Evolutionary conservation across 23 red algal genomes (phyloP).

Genomic region (Agarophyton chilense): DNA sequence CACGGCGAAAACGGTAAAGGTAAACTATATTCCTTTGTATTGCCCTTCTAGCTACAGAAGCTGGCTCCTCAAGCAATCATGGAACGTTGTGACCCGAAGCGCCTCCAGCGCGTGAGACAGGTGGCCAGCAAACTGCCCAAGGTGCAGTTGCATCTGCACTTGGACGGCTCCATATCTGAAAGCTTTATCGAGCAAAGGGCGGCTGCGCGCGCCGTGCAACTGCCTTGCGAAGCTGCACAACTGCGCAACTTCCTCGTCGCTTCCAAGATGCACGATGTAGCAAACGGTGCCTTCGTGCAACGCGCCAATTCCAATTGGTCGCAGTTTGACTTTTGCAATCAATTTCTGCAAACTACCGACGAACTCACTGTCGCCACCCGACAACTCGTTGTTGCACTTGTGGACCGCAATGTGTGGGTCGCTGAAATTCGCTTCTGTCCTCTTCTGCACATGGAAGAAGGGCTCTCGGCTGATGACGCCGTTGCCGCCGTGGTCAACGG

Average conservation of each 20-base stretch:
- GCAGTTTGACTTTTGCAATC: constrained; percentile 15
- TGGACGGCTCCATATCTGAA: constrained; percentile 29
- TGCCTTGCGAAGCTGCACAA: background rate
- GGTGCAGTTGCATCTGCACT: constrained; percentile 38
- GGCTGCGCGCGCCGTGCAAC: background rate
- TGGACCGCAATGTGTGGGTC: background rate
- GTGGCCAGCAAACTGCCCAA: background rate
- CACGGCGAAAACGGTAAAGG: too few species aligned
- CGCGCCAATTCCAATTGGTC: background rate
- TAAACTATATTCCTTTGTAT: too few species aligned
- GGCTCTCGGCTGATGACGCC: background rate
- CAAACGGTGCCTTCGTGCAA: background rate
- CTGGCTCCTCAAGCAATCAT: too few species aligned
- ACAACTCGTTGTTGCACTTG: background rate
- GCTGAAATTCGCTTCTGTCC: constrained; percentile 14
- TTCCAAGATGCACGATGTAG: background rate
- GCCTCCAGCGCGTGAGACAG: background rate
- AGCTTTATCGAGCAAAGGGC: background rate
- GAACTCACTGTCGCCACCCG: constrained; percentile 2
- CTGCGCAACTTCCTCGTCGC: background rate
- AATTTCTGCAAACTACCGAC: constrained; percentile 1
- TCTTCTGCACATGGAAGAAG: background rate
- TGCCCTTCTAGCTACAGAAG: too few species aligned
- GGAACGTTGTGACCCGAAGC: background rate
- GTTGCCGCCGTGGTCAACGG: background rate